phyloP scores from a whole-genome alignment of 2,329 filamentous ascomycete genomes.

The Hymenoscyphus fraxineus region DNA sequence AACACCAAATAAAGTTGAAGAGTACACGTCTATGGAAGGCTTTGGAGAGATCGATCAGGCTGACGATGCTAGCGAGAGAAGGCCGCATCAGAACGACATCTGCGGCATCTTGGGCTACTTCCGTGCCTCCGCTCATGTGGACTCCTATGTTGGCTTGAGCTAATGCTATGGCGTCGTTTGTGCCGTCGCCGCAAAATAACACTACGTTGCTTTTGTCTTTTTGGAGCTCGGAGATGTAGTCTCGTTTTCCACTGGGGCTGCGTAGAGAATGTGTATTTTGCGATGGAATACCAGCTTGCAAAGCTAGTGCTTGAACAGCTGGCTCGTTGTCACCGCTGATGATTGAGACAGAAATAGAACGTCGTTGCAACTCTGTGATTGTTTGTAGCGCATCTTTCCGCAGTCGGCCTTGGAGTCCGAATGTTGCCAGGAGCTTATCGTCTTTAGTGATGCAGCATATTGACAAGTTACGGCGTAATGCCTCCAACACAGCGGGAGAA shows the following conservation, averaged over 20 bases:
- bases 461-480: conserved; percentile 40
- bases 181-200: conserved; percentile 73
- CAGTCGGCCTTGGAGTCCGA: conserved; percentile 45
- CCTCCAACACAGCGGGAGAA: conserved; percentile 34
- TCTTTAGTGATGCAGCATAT: conserved; percentile 47
- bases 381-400: conserved; percentile 40
- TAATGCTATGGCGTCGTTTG: conserved; percentile 72
- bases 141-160: conserved; percentile 68
- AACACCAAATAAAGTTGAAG: conserved; percentile 62
- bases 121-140: conserved; percentile 59
- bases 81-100: conserved; percentile 65
- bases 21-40: conserved; percentile 41
- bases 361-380: conserved; percentile 37
- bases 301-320: conserved; percentile 43
- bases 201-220: conserved; percentile 38
- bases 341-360: conserved; percentile 45
- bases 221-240: conserved; percentile 20
- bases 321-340: conserved; percentile 51
- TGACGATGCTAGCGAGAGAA: conserved; percentile 51
- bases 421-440: conserved; percentile 38
- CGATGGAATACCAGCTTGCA: conserved; percentile 38
- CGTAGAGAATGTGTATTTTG: conserved; percentile 30
- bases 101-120: conserved; percentile 63
- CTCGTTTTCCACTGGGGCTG: conserved; percentile 37
- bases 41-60: conserved; percentile 50